A percentile compares a stretch with the other conserved stretches of the same genome.
phyloP scores from a whole-genome alignment of 2,329 filamentous ascomycete species.

The Blumeria hordei region DNA sequence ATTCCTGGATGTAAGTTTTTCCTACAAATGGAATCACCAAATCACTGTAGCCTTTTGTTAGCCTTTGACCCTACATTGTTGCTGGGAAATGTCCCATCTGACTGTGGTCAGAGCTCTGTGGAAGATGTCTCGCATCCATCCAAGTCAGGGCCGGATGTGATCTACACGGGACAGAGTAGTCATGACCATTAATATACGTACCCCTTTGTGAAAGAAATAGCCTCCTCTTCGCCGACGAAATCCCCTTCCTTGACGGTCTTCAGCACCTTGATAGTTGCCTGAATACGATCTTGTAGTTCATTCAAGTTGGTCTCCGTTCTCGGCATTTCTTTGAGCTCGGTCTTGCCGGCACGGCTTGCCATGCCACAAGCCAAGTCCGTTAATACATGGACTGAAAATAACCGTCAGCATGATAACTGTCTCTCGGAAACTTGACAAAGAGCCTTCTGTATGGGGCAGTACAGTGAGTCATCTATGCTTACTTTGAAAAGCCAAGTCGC shows the following conservation, averaged over 20 bases:
- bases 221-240: background rate
- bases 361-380: constrained; percentile 20
- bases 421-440: background rate
- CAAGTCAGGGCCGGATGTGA: no score
- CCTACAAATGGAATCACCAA: no score
- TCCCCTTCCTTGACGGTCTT: constrained; percentile 14
- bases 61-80: no score
- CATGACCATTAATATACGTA: background rate
- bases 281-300: constrained; percentile 23
- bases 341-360: constrained; percentile 17
- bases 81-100: no score
- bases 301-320: constrained; percentile 24
- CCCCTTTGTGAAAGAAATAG: background rate
- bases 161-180: no score
- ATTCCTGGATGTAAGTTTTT: no score
- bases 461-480: background rate
- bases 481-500: constrained; percentile 22
- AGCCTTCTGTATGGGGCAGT: background rate
- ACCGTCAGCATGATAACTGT: background rate
- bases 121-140: no score
- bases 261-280: constrained; percentile 22
- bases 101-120: no score
- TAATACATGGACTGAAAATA: constrained; percentile 16
- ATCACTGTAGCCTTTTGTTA: no score
- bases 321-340: constrained; percentile 14